These are phyloP conservation scores for Cyberlindnera galapagoensis DNA, from an alignment of 805 yeast species.

Conservation along the genomic window DNA sequence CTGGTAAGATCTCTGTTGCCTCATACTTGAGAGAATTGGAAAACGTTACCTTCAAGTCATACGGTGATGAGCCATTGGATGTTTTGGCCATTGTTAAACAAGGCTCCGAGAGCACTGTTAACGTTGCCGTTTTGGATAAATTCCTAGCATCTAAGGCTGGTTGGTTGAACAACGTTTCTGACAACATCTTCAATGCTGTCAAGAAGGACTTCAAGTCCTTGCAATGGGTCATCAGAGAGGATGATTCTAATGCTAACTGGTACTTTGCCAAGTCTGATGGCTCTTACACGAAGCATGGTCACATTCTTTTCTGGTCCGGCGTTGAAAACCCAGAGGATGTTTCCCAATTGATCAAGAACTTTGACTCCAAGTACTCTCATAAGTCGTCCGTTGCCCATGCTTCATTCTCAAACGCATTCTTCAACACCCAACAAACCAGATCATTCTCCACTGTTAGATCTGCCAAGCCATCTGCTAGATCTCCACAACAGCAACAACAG, in stretches of 20 bases:
- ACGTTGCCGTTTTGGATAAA: constrained; percentile 70
- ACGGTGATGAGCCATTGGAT: constrained; percentile 94
- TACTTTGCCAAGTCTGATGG: constrained; percentile 92
- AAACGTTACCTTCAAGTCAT: constrained; percentile 56
- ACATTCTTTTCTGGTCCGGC: constrained; percentile 94
- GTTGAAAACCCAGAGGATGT: constrained; percentile 56
- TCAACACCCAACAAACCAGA: constrained; percentile 40
- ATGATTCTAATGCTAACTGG: constrained; percentile 87
- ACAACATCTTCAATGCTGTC: constrained; percentile 81
- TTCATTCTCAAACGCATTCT: constrained; percentile 32
- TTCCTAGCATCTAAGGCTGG: constrained; percentile 84
- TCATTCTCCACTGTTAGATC: constrained; percentile 39
- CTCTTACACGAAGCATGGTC: constrained; percentile 82
- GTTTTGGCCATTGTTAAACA: constrained; percentile 81
- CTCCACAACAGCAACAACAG: constrained; percentile 1
- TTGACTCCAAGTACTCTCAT: constrained; percentile 31
- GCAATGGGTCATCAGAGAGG: constrained; percentile 88
- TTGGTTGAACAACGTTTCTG: constrained; percentile 97
- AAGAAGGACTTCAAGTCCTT: constrained; percentile 65
- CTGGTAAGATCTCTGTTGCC: constrained; percentile 71
- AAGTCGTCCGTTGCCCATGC: constrained; percentile 22
- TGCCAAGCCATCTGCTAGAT: constrained; percentile 3
- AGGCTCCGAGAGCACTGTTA: constrained; percentile 28
- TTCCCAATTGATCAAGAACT: constrained; percentile 54
- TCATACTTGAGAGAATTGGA: constrained; percentile 73